Conservation (phyloP, 768 basidiomycete species). For the Lactarius pseudohatsudake region DNA sequence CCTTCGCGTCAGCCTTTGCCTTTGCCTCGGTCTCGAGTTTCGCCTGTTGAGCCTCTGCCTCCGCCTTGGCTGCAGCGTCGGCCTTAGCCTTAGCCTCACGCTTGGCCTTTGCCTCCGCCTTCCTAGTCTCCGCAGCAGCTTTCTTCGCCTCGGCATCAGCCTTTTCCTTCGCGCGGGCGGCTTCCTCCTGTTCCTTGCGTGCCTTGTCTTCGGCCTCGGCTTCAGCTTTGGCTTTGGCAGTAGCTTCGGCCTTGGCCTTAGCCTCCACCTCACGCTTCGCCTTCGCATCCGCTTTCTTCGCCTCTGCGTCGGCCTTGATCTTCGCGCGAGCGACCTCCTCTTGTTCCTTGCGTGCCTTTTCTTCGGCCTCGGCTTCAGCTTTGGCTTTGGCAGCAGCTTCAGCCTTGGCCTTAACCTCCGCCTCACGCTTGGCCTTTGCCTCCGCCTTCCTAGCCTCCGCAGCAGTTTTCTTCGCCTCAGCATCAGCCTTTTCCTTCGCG, state of each 20-base stretch:
- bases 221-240: not conserved
- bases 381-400: not conserved
- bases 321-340: not conserved
- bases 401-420: not conserved
- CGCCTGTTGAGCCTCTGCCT: not conserved
- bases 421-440: too few relatives aligned
- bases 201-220: conserved; percentile 1
- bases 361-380: not conserved
- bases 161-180: not conserved
- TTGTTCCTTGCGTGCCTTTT: not conserved
- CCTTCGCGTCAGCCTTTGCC: not conserved
- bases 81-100: not conserved
- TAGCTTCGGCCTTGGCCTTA: not conserved
- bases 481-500: not conserved
- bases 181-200: not conserved
- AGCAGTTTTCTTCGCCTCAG: conserved; percentile 3
- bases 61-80: not conserved
- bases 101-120: not conserved
- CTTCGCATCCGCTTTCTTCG: too few relatives aligned
- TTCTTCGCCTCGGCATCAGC: not conserved
- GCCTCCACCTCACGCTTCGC: too few relatives aligned
- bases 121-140: not conserved
- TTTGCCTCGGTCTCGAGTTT: not conserved
- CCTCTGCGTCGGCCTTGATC: not conserved
- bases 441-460: not conserved